A percentile compares a stretch with the other conserved stretches of the same genome.
phyloP scores from a whole-genome alignment of 2,329 filamentous ascomycete species.

The Colletotrichum tropicicola region DNA sequence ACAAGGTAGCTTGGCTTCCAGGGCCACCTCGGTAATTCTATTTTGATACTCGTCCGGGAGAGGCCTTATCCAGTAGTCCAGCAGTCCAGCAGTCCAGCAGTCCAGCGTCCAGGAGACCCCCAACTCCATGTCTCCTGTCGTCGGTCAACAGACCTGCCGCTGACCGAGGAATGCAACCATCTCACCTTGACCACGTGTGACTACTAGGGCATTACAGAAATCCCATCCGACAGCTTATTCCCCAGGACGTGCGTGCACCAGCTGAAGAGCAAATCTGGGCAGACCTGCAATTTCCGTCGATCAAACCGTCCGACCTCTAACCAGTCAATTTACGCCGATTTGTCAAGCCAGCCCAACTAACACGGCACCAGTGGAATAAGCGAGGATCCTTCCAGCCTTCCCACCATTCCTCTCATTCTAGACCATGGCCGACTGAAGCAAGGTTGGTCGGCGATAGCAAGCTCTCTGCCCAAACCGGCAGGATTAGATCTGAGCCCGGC shows the following conservation, averaged over 20 bases:
- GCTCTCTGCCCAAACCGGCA: background rate
- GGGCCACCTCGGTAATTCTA: too few species aligned
- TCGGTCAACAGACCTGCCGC: background rate
- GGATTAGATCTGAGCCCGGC: background rate
- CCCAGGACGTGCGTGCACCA: background rate
- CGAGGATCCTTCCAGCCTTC: background rate
- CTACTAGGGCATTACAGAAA: background rate
- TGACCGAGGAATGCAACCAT: constrained; percentile 18
- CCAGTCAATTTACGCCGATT: constrained; percentile 6
- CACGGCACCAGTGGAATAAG: constrained; percentile 13
- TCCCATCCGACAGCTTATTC: background rate
- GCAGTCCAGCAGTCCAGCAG: too few species aligned
- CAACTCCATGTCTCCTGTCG: background rate
- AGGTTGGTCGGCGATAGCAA: constrained; percentile 3
- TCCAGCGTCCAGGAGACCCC: background rate
- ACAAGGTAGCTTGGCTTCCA: too few species aligned
- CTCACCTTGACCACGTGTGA: background rate
- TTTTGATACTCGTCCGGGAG: too few species aligned
- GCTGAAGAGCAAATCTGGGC: background rate
- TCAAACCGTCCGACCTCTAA: constrained; percentile 8
- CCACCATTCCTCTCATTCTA: constrained; percentile 1
- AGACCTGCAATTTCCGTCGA: background rate
- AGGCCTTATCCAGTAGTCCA: background rate
- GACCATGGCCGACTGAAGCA: background rate
- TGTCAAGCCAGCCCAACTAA: constrained; percentile 7